Base-by-base conservation (phyloP, 257 asterid genomes). In the Anisodus acutangulus region DNA sequence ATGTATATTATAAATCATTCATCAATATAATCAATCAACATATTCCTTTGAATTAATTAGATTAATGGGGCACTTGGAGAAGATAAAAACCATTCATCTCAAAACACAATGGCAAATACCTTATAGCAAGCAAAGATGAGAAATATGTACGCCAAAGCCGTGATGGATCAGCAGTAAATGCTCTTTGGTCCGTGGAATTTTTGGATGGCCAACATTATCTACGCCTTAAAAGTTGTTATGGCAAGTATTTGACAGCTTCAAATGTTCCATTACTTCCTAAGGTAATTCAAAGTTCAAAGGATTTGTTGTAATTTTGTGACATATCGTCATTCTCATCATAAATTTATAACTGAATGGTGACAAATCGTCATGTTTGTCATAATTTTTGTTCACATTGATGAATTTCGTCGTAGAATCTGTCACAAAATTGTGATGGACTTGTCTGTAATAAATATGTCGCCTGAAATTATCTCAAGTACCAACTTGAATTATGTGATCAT, bases 151-250 rank as follows among this genome's bases (percentile, higher is more conserved):
- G 84, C 85, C 98, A 93, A 43, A 94, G 90, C 12, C 96, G 97
- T 1, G 81, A 87, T 2, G 94, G 94, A 49, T 57, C 95, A 3
- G 54, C 89, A 19, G 85, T 58, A 31, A 71, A 88, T 12, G 94
- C 91, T 39, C 86, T 79, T 83, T 96, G 99, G 99, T 55, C 86
- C 4, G 97, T 96, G 0, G 99, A 94, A 85, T 87, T 91, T 63
- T 94, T 94, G 19, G 93, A 91, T 12, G 58, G 17, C 4, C 96
- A 90, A 2, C 80, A 68, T 79, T 91, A 91, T 1, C 85, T 94
- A 0, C 97, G 97, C 6, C 82, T 94, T 84, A 91, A 86, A 87
- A 94, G 99, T 87, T 93, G 97, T 57, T 91, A 84, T 60, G 97
- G 92, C 0, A 89, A 86, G 26, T 95, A 95, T 84, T 95, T 95